Evolutionary conservation across 495 filamentous ascomycete genomes (phyloP).

Genomic region (Aspergillus cavernicola): DNA sequence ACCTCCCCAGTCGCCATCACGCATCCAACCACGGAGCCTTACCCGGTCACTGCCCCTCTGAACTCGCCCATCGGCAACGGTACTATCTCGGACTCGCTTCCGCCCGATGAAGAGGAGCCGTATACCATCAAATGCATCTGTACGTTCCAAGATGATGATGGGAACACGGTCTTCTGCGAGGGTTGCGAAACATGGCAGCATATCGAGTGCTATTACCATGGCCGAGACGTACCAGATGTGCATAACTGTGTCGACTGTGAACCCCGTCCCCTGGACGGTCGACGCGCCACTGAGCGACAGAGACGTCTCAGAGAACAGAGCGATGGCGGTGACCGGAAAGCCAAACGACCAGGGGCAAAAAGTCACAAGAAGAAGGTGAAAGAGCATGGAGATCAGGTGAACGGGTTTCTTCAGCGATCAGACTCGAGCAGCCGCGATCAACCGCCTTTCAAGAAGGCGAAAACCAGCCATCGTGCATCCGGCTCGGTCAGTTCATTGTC

Average conservation of each 20-base stretch:
- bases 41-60: constrained; percentile 56
- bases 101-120: constrained; percentile 74
- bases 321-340: constrained; percentile 55
- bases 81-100: constrained; percentile 50
- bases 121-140: constrained; percentile 99
- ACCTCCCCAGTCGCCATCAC: constrained; percentile 57
- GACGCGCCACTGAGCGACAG: constrained; percentile 67
- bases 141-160: constrained; percentile 87
- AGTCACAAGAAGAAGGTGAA: constrained; percentile 71
- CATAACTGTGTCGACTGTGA: constrained; percentile 88
- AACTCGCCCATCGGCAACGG: constrained; percentile 53
- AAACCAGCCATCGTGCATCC: constrained; percentile 68
- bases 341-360: constrained; percentile 66
- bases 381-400: constrained; percentile 38
- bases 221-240: constrained; percentile 67
- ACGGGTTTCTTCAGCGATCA: constrained; percentile 42
- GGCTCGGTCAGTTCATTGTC: constrained; percentile 63
- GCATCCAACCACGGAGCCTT: constrained; percentile 61
- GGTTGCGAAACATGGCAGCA: constrained; percentile 97
- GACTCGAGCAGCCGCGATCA: constrained; percentile 53
- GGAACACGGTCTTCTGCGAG: constrained; percentile 95
- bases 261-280: constrained; percentile 66
- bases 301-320: constrained; percentile 56
- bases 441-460: constrained; percentile 66
- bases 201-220: constrained; percentile 88